Base-by-base conservation (phyloP, 306 rosid species). In the Sicyos edulis region DNA sequence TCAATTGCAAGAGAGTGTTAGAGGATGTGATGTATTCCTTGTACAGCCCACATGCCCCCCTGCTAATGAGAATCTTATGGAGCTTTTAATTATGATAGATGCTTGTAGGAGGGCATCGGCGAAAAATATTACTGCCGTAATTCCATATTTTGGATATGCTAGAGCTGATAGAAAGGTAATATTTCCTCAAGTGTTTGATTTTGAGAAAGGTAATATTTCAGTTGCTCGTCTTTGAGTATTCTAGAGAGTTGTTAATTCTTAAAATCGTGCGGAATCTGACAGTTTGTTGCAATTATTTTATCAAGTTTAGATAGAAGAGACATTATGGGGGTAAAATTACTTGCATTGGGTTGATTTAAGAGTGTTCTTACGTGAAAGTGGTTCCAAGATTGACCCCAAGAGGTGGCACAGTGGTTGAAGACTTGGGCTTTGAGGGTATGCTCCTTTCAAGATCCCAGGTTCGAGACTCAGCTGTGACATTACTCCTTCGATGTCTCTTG, bases 141-240 rank as follows among this genome's bases (percentile, higher is more conserved):
- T 91, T 85, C 99, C 97, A 8, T 93, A 93, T 81, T 93, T 93
- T 80, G 99, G 99, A 77, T 93, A 93, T 82, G 97, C 99, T 70
- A 86, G 99, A 83, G 96, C 99, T 29, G 96, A 93, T 76, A 88
- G 97, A 84, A 93, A 93, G 97, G 99, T 83, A 84, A 83, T 45
- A 6, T 24, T 49, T 49, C 24, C 3, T 22, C 22, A 32, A 68
- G 44, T 32, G 11, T 29, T 29, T 26, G 17, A 24, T 21, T 68
- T 49, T 14, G 14, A 88, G 97, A 85, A 93, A 91, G 97, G 99
- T 83, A 84, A 83, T 6, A 37, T 24, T 49, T 50, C 3, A 68
- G 44, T 10, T 50, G 40, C 3, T 15, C 0, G 44, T 37, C 8
- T 7, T 10, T 50, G 40, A 0, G 5, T 8, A 9, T 32, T 3